Evolutionary conservation across 2,329 filamentous ascomycete species (phyloP), one percentile per base, ranked within the genome.

Genomic region (Basipetospora sp.): DNA sequence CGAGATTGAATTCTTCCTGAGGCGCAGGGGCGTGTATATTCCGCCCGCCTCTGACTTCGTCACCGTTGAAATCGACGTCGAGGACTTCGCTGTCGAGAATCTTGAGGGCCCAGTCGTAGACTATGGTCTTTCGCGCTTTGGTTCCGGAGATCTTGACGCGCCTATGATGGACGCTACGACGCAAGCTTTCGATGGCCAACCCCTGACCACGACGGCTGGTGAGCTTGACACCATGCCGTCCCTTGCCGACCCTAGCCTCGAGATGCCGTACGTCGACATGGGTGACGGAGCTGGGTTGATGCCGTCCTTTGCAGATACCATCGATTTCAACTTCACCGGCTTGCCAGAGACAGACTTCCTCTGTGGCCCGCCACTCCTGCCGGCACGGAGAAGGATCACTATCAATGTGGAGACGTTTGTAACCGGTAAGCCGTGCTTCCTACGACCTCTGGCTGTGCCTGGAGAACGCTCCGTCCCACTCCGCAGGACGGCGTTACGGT

Each of bases 1-100:
- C 42, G 84, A 90, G 52, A 76, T 86, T 0, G 80, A 90, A 53
- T 65, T 71, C 10, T 90, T 86, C 50, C 59, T 92, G 3, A 67
- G 67, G 29, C 64, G 70, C 35, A 68, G 70, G 20, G 76, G 76
- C 4, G 69, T 85, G 20, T 52, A 62, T 32, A 74, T 86, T 36
- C 69, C 78, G 8, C 65, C 69, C 0, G 60, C 64, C 8, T 63
- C 69, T 8, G 75, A 80, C 14, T 75, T 70, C 39, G 62, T 80
- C 2, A 67, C 70, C 34, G 68, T 69, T 8, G 66, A 79, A 34
- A 55, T 80, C 16, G 63, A 70, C 33, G 46, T 61, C 0, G 48
- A 49, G 3, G 56, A 60, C 2, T 63, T 71, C 38, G 47, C 48
- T 9, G 50, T 52, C 5, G 41, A 43, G 5, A 26, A 26, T 22